Evolutionary conservation across 75 land plant genomes (phyloP), one percentile per base, ranked within the genome.

Genomic region (Isoetes taiwanensis): DNA sequence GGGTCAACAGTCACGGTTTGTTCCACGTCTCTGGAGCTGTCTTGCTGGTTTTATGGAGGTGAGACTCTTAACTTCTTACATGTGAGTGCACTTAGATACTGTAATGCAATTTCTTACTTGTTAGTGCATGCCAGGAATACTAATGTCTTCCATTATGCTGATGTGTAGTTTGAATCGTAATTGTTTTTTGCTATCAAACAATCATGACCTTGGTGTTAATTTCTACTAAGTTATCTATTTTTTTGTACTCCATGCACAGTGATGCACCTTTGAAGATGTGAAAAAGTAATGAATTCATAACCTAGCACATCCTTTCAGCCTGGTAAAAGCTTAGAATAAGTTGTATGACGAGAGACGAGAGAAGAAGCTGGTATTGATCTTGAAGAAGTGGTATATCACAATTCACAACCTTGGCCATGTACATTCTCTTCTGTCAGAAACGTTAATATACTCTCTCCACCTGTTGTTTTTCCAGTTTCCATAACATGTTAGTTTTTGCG

Each of bases 351-450:
- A 62, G 97, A 90, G 78, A 86, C 97, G 28, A 50, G 67, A 68
- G 97, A 90, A 59, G 97, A 90, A 67, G 77, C 83, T 46, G 93
- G 93, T 14, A 73, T 90, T 72, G 97, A 90, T 78, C 80, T 90
- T n/a, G 93, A 84, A 38, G 86, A 90, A 53, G 75, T 86, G 40
- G 41, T 83, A 1, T 83, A 90, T 54, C 97, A 90, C 56, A 86
- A 87, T 68, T 90, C 97, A 43, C 93, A 90, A 53, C 97, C 97
- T 37, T 90, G 97, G 97, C 97, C 97, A 52, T 91, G 97, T 90
- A 68, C n/a, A n/a, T n/a, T n/a, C n/a, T n/a, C n/a, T n/a, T n/a
- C n/a, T n/a, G n/a, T n/a, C n/a, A n/a, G n/a, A n/a, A n/a, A n/a
- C n/a, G n/a, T n/a, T n/a, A n/a, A n/a, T n/a, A n/a, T n/a, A n/a